Base-by-base conservation (phyloP, 805 yeast genomes). In the Candida multigemmis region DNA sequence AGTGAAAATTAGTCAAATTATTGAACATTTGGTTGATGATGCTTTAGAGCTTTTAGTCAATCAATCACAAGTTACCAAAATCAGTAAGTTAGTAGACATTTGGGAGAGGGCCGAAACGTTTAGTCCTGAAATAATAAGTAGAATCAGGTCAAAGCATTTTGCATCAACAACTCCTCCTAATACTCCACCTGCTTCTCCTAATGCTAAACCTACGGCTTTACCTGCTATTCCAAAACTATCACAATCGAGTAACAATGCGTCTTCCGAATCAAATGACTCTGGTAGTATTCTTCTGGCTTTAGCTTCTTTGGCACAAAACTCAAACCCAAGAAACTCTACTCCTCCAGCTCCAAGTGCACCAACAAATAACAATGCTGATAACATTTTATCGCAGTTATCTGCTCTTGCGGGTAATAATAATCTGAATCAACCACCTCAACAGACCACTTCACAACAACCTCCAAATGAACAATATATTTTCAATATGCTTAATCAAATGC, bases 31-130 rank as follows among this genome's bases (percentile, higher is more conserved):
- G 31, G 53, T 84, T 35, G 74, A 71, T 36, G 77, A 77, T 41
- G 74, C 84, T 16, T 53, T 77, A 37, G 61, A 68, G 22, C 71
- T 67, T 33, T 62, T 73, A 35, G 56, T 66, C 22, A 50, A 48
- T 33, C 30, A 81, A 65, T 46, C 81, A 63, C 53, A 71, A 53
- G 47, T 39, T 47, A 85, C 74, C 33, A 91, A 87, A 52, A 72
- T 86, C 41, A 63, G 76, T 43, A 89, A 86, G 55, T 66, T 91
- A 40, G 70, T 91, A 38, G 94, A 84, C 37, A 87, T 91, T 43
- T 91, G 98, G 98, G 83, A 75, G 40, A 75, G 83, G 37, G 79
- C 86, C 19, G 74, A 73, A 22, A 80, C 95, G 10, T 89, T 91
- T 56, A 63, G 65, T 30, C 68, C 71, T 22, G 62, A 65, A 21